phyloP scores from a whole-genome alignment of 805 yeast species.

The Yamadazyma takamatsuzukensis region DNA sequence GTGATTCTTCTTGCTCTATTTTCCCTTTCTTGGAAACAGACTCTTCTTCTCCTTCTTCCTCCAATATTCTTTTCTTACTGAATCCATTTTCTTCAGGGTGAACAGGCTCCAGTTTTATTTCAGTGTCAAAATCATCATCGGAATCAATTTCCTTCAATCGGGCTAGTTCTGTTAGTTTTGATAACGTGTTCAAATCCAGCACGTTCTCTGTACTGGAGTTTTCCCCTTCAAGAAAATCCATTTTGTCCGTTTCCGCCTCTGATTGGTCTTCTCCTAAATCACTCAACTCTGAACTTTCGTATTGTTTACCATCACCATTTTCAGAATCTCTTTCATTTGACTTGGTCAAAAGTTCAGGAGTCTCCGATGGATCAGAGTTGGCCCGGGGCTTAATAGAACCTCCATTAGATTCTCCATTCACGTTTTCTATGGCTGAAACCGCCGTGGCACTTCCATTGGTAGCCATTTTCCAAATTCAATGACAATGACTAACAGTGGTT shows the following conservation, averaged over 20 bases:
- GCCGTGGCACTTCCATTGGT: no score
- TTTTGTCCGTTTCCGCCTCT: slow-evolving; percentile 89
- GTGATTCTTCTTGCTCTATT: slow-evolving; percentile 5
- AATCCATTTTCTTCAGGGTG: slow-evolving; percentile 16
- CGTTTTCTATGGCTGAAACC: no score
- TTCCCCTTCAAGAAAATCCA: slow-evolving; percentile 52
- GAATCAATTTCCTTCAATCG: slow-evolving; percentile 35
- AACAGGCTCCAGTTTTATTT: slow-evolving; percentile 1
- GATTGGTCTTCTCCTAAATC: slow-evolving; percentile 62
- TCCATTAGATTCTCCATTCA: no score
- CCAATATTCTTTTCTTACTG: slow-evolving; percentile 14
- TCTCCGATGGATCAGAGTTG: no score
- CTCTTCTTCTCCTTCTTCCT: slow-evolving; percentile 13
- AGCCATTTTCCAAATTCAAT: no score
- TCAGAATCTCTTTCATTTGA: no score
- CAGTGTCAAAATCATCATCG: slow-evolving; percentile 24
- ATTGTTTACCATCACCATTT: slow-evolving; percentile 4
- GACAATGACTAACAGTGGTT: no score
- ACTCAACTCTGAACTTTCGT: slow-evolving; percentile 41
- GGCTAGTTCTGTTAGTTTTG: slow-evolving; percentile 42
- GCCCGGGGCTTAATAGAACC: no score
- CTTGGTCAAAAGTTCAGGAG: no score
- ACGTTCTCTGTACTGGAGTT: slow-evolving; percentile 17
- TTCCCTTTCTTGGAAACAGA: no score
- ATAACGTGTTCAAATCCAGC: slow-evolving; percentile 36